These are phyloP conservation scores for Parascedosporium putredinis DNA, from an alignment of 2,329 filamentous ascomycete genomes.

Conservation along the genomic window DNA sequence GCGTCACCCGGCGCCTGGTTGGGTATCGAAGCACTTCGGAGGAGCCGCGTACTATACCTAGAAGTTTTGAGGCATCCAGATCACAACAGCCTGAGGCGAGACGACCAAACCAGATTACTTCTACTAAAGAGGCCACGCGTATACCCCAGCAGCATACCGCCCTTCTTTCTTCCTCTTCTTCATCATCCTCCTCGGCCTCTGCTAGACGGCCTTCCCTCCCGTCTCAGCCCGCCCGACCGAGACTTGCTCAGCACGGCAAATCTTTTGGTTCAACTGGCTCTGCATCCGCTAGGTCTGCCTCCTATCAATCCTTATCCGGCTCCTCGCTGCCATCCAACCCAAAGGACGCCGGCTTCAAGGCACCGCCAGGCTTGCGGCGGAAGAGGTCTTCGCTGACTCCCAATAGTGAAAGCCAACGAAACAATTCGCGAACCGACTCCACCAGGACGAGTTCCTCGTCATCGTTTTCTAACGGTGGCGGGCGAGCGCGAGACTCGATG, in stretches of 20 bases:
- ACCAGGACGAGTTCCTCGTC: conserved; percentile 31
- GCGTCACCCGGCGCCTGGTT: conserved; percentile 1
- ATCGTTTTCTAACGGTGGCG: conserved; percentile 21
- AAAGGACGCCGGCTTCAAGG: background rate
- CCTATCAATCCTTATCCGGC: conserved; percentile 21
- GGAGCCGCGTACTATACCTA: background rate
- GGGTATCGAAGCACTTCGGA: conserved; percentile 4
- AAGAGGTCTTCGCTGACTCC: conserved; percentile 38
- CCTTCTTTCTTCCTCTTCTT: conserved; percentile 14
- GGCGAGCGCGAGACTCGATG: conserved; percentile 23
- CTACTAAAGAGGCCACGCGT: conserved; percentile 21
- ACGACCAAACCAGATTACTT: conserved; percentile 12
- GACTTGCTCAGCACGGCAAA: conserved; percentile 30
- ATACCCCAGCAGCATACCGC: conserved; percentile 30
- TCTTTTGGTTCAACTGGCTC: conserved; percentile 29
- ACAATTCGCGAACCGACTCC: conserved; percentile 24
- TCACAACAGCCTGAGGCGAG: conserved; percentile 2
- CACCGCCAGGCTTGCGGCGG: conserved; percentile 24
- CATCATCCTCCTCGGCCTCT: background rate
- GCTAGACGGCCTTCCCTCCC: conserved; percentile 16
- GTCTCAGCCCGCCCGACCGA: conserved; percentile 16
- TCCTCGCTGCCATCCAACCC: conserved; percentile 14
- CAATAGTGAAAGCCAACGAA: conserved; percentile 22
- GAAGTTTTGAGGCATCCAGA: background rate
- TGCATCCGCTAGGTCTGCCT: conserved; percentile 20